Evolutionary conservation across 1,139 yeast species (phyloP).

Genomic region (Zhuliangozyma blackwelliae): DNA sequence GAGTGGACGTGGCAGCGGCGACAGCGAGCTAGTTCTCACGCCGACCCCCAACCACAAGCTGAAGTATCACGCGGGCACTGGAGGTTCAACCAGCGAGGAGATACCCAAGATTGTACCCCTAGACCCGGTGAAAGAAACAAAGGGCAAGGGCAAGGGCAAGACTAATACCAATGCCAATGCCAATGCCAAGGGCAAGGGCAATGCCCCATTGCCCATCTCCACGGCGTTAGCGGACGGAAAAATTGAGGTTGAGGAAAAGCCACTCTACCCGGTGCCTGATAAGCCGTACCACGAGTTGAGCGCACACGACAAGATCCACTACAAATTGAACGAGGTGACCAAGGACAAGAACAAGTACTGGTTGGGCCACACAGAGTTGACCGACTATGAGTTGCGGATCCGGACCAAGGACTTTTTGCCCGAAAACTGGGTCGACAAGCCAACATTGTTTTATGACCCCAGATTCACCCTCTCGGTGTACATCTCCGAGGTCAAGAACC

Average conservation of each 20-base stretch:
- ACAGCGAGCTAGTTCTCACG: neutral
- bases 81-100: neutral
- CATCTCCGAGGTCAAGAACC: constrained; percentile 14
- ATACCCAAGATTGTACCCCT: neutral
- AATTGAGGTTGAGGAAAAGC: constrained; percentile 2
- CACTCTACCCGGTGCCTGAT: constrained; percentile 13
- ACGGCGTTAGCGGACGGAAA: no score
- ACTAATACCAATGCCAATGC: neutral
- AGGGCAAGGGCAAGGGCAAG: neutral
- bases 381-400: constrained; percentile 18
- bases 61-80: constrained; percentile 2
- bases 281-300: constrained; percentile 15
- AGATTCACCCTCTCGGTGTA: constrained; percentile 20
- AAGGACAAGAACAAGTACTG: constrained; percentile 18
- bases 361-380: constrained; percentile 24
- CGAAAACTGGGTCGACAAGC: constrained; percentile 13
- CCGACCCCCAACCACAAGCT: constrained; percentile 5
- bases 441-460: constrained; percentile 19
- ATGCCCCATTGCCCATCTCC: neutral
- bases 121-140: neutral
- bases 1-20: no score
- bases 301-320: constrained; percentile 16
- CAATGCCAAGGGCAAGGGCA: neutral
- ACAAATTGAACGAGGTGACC: constrained; percentile 18
- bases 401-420: constrained; percentile 16